Evolutionary conservation across 805 yeast species (phyloP).

Genomic region (Teunomyces stri): DNA sequence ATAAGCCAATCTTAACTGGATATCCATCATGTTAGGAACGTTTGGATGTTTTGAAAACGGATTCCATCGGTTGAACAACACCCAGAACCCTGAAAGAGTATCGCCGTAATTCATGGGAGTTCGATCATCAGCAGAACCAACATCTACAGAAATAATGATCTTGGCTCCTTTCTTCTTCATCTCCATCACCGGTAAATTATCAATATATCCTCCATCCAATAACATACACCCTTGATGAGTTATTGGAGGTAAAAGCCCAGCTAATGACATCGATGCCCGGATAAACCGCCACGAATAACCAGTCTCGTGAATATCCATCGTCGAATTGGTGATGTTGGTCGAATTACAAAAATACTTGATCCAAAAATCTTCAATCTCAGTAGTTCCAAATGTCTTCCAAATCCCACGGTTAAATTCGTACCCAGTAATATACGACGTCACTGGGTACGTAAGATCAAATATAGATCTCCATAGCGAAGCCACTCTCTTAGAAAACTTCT

Average conservation of each 20-base stretch:
- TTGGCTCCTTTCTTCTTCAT: constrained; percentile 90
- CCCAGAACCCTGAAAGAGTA: constrained; percentile 91
- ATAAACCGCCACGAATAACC: constrained; percentile 97
- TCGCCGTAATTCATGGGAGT: constrained; percentile 92
- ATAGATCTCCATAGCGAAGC: constrained; percentile 83
- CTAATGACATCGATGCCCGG: constrained; percentile 94
- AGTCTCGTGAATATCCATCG: constrained; percentile 89
- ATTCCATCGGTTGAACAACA: constrained; percentile 78
- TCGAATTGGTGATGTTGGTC: constrained; percentile 90
- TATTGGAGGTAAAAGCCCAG: constrained; percentile 87
- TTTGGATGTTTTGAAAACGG: constrained; percentile 86
- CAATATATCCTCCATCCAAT: constrained; percentile 94
- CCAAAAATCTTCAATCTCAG: constrained; percentile 96
- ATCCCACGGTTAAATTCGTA: constrained; percentile 95
- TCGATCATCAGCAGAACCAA: constrained; percentile 90
- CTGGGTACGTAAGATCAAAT: constrained; percentile 86
- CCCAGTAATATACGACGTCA: constrained; percentile 93
- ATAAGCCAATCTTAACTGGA: constrained; percentile 88
- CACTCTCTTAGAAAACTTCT: constrained; percentile 78
- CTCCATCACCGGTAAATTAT: constrained; percentile 86
- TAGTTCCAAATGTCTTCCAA: constrained; percentile 94
- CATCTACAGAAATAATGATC: constrained; percentile 88
- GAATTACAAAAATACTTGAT: constrained; percentile 83
- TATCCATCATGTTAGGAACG: constrained; percentile 92
- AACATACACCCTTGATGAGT: constrained; percentile 90